Evolutionary conservation across 495 filamentous ascomycete species (phyloP).

Genomic region (Friedmanniomyces simplex): DNA sequence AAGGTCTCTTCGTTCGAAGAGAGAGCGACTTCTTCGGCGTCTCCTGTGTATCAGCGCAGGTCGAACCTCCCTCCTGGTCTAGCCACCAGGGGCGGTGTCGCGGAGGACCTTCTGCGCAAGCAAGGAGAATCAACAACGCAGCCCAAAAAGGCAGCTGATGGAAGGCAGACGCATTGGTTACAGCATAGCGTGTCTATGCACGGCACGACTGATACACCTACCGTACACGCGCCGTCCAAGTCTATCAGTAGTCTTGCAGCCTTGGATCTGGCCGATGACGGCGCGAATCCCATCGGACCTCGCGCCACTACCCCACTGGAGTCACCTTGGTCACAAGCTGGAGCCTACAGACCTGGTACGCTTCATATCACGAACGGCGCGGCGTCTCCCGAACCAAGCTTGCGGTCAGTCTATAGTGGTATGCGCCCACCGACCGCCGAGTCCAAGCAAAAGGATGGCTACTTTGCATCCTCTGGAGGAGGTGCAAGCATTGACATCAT

Average conservation of each 20-base stretch:
- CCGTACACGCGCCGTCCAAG: background rate
- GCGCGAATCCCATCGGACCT: constrained; percentile 6
- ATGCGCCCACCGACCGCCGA: background rate
- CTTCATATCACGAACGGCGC: constrained; percentile 32
- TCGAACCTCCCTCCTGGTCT: constrained; percentile 26
- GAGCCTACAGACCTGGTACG: constrained; percentile 28
- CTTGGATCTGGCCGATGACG: constrained; percentile 21
- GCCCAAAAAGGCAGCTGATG: background rate
- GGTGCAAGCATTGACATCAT: background rate
- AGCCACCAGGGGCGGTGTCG: constrained; percentile 24
- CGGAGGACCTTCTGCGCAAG: constrained; percentile 16
- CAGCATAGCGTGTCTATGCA: background rate
- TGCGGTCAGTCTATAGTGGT: background rate
- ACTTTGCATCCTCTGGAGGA: constrained; percentile 2
- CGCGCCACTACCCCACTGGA: constrained; percentile 29
- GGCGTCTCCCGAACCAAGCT: constrained; percentile 30
- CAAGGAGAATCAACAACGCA: constrained; percentile 8
- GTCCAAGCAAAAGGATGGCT: background rate
- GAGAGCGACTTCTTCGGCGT: background rate
- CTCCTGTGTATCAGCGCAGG: constrained; percentile 9
- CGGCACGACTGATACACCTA: background rate
- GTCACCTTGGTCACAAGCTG: constrained; percentile 26
- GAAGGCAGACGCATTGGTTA: background rate
- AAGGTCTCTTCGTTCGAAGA: background rate
- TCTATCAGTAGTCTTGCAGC: constrained; percentile 20